Evolutionary conservation across 257 asterid genomes (phyloP).

Genomic region (Ligustrum vulgare): DNA sequence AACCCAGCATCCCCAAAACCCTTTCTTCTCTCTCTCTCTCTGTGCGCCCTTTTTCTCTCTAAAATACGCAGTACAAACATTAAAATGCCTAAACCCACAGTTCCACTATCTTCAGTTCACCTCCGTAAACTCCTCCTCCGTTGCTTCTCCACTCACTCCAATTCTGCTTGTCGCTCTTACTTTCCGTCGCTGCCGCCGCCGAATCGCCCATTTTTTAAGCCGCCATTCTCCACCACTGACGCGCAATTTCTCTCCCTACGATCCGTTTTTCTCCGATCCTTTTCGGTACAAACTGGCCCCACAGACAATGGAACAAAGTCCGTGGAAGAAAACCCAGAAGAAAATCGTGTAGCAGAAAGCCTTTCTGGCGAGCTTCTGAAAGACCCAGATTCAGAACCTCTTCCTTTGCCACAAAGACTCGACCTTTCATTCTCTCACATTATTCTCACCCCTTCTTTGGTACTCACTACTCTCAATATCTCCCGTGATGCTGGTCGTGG

Average conservation of each 20-base stretch:
- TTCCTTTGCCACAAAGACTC: slow-evolving; percentile 63
- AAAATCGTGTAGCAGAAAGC: slow-evolving; percentile 33
- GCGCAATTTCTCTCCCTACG: slow-evolving; percentile 1
- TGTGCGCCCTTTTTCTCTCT: not conserved
- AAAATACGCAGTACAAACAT: slow-evolving; percentile 4
- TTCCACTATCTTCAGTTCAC: slow-evolving; percentile 39
- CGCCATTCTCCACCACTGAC: slow-evolving; percentile 12
- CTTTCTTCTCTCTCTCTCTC: slow-evolving; percentile 10
- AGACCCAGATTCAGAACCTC: slow-evolving; percentile 56
- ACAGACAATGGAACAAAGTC: slow-evolving; percentile 1
- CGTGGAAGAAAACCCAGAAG: slow-evolving; percentile 26
- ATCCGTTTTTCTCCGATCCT: slow-evolving; percentile 33
- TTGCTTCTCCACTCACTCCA: slow-evolving; percentile 32
- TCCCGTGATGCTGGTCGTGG: slow-evolving; percentile 77
- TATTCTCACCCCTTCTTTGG: slow-evolving; percentile 39
- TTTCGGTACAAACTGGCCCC: slow-evolving; percentile 33
- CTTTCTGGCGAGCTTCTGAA: slow-evolving; percentile 62
- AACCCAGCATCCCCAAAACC: slow-evolving; percentile 30
- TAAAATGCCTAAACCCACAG: slow-evolving; percentile 60
- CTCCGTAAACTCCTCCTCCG: slow-evolving; percentile 50
- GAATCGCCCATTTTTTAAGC: slow-evolving; percentile 8
- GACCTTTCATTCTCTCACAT: slow-evolving; percentile 82
- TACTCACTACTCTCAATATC: slow-evolving; percentile 51
- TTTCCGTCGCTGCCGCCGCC: slow-evolving; percentile 25
- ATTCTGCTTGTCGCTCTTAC: slow-evolving; percentile 13